These are phyloP conservation scores for Aspergillus cejpii DNA, from an alignment of 2,329 filamentous ascomycete species.

Conservation along the genomic window DNA sequence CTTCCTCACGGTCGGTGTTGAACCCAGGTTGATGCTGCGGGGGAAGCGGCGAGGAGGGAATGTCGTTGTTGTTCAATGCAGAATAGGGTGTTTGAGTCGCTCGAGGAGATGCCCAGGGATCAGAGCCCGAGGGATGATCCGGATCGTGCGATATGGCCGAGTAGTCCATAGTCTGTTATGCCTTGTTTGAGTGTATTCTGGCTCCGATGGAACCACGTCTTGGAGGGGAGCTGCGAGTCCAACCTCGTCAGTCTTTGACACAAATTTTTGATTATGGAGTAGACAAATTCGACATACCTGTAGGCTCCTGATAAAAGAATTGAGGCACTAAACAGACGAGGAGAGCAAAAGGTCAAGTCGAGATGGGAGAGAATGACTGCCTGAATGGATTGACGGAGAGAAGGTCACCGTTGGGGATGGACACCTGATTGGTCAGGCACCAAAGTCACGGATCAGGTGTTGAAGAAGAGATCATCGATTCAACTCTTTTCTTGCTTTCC, in stretches of 20 bases:
- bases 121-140: slow-evolving; percentile 52
- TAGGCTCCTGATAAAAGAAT: slow-evolving; percentile 5
- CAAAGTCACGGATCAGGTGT: slow-evolving; percentile 5
- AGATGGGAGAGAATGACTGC: slow-evolving; percentile 3
- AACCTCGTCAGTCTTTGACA: slow-evolving; percentile 8
- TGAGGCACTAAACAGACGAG: too few relatives aligned
- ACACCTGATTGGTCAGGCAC: slow-evolving; percentile 20
- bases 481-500: slow-evolving; percentile 7
- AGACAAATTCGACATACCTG: slow-evolving; percentile 14
- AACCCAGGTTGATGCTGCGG: slow-evolving; percentile 33
- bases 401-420: slow-evolving; percentile 13
- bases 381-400: slow-evolving; percentile 3
- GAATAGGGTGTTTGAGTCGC: slow-evolving; percentile 41
- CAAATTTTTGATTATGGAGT: background rate
- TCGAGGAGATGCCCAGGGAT: slow-evolving; percentile 59
- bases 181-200: slow-evolving; percentile 12
- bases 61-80: slow-evolving; percentile 31
- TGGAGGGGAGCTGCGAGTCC: slow-evolving; percentile 10
- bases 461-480: background rate
- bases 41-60: slow-evolving; percentile 39
- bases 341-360: slow-evolving; percentile 4
- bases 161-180: slow-evolving; percentile 55
- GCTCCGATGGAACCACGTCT: slow-evolving; percentile 18
- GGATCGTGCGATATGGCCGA: slow-evolving; percentile 52
- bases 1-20: slow-evolving; percentile 19